Evolutionary conservation across 768 basidiomycete species (phyloP).

Genomic region (Mrakia blollopis): DNA sequence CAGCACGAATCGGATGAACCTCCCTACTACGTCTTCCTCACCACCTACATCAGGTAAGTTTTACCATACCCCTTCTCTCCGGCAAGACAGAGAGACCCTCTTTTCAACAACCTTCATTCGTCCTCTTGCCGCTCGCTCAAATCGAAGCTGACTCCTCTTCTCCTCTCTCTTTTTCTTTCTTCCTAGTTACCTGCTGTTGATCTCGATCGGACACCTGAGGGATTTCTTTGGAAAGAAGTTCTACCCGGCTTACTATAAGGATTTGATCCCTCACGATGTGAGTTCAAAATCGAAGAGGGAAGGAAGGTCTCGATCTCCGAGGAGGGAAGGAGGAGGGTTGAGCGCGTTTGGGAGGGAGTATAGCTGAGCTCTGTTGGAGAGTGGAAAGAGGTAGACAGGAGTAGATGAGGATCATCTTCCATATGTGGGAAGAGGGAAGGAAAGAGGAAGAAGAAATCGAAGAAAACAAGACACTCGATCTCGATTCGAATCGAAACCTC

Average conservation of each 20-base stretch:
- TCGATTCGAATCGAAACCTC: not conserved
- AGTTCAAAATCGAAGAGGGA: conserved; percentile 41
- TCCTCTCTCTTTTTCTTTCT: not conserved
- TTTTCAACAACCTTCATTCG: not conserved
- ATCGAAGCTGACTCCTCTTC: not conserved
- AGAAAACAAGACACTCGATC: no score
- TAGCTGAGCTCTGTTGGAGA: not conserved
- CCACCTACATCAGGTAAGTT: conserved; percentile 64
- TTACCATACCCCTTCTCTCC: not conserved
- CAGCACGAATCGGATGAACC: conserved; percentile 65
- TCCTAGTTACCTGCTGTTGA: conserved; percentile 78
- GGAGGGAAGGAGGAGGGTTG: not conserved
- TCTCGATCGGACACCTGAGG: conserved; percentile 82
- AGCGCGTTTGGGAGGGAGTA: not conserved
- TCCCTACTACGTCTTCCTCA: conserved; percentile 83
- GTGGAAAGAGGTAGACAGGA: no score
- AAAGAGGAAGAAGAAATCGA: no score
- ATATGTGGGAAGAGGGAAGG: not conserved
- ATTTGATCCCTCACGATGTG: conserved; percentile 78
- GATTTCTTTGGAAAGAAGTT: conserved; percentile 92
- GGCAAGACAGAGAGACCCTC: no score
- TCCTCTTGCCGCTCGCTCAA: not conserved
- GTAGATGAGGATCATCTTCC: not conserved
- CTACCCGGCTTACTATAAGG: conserved; percentile 61
- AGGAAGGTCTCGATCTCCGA: not conserved